Evolutionary conservation across 2,329 filamentous ascomycete species (phyloP), one percentile per base, ranked within the genome.

Genomic region (Penicillium capsulatum): DNA sequence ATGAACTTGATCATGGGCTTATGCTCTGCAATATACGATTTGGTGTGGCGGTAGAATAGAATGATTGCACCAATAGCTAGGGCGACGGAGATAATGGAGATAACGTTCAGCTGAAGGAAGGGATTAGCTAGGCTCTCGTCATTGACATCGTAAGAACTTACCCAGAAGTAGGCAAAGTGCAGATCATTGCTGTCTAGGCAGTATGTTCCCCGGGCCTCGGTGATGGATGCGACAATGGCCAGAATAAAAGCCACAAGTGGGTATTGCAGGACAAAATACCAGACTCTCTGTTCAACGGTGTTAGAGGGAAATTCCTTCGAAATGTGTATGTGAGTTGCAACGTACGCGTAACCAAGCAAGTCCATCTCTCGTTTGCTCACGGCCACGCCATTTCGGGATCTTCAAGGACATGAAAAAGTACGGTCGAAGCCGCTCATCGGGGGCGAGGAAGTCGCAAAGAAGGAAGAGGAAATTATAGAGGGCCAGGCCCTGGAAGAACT

Each of bases 381-480:
- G 62, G 34, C 55, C 57, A 34, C 51, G 52, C 7, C 46, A 7
- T 3, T 31, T 17, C 7, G 44, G 58, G 7, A 61, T 54, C 17
- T 55, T 54, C 3, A 70, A 47, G 4, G 59, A 59, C 3, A 59
- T 49, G 39, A 71, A 65, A 50, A 67, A 70, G 15, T 60, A 46
- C 7, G 62, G 59, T 6, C 64, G 57, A 14, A 55, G 55, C 8
- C 52, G 41, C 11, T 61, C 50, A 31, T 62, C 60, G 2, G 66
- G 62, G 6, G 55, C 64, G 3, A 73, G 51, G 34, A 63, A 71
- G 31, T 68, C 67, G 47, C 65, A 69, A 3, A 49, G 34, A 7
- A 49, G 59, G 7, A 73, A 56, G 44, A 71, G 70, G 48, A 73
- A 73, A 8, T 60, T 58, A n/a, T 60, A 63, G 2, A 74, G 50